Conservation (phyloP, 495 filamentous ascomycete species). For the Daldinia bambusicola region DNA sequence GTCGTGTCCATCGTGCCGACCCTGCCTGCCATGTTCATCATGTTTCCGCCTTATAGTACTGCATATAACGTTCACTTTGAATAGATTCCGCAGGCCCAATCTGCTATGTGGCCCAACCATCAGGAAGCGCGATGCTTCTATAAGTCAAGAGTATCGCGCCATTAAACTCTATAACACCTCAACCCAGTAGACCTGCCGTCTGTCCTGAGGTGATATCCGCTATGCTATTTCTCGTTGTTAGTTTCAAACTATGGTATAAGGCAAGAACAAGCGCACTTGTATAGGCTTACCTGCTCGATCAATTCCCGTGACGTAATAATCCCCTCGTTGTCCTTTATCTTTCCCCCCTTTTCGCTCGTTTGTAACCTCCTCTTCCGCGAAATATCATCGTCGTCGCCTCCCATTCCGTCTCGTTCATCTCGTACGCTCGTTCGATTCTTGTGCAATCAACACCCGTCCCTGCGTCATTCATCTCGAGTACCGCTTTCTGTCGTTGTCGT, state of each 20-base stretch:
- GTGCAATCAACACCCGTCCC: neutral
- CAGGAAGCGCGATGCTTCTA: neutral
- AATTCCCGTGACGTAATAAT: neutral
- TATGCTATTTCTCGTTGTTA: neutral
- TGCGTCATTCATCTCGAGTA: neutral
- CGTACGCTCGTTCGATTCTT: neutral
- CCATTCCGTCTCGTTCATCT: neutral
- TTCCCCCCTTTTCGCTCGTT: neutral
- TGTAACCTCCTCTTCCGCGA: neutral
- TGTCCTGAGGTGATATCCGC: neutral
- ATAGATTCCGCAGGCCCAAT: neutral
- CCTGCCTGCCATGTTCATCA: neutral
- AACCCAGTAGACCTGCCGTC: neutral
- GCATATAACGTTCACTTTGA: neutral
- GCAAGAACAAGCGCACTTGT: conserved; percentile 12
- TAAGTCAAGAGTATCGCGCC: neutral
- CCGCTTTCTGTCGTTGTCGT: neutral
- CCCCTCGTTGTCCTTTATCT: neutral
- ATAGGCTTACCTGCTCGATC: neutral
- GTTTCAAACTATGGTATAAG: neutral
- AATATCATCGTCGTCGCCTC: neutral
- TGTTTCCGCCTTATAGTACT: neutral
- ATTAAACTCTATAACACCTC: neutral
- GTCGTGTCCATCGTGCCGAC: too few species aligned
- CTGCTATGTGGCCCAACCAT: neutral